phyloP scores from a whole-genome alignment of 345 rosid genomes.

The Turnera subulata region DNA sequence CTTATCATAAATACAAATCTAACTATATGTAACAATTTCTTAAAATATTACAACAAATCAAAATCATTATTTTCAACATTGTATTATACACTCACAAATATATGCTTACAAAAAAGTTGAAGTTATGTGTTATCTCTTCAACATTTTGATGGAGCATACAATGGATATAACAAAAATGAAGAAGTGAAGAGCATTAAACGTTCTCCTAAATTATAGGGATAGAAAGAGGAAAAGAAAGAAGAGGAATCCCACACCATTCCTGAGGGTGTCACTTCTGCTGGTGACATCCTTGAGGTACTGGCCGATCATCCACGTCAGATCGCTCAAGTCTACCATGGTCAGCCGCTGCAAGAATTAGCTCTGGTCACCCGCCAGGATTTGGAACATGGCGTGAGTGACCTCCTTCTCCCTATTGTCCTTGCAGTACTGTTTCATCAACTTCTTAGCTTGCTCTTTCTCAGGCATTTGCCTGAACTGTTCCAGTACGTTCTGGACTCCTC shows the following conservation, averaged over 20 bases:
- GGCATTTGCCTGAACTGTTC: constrained; percentile 34
- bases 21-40: no score
- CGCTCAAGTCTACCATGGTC: constrained; percentile 36
- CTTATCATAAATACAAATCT: no score
- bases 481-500: constrained; percentile 29
- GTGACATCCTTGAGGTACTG: constrained; percentile 21
- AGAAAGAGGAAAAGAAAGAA: neutral
- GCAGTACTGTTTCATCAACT: constrained; percentile 35
- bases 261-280: constrained; percentile 1
- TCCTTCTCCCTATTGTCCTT: constrained; percentile 42
- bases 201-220: no score
- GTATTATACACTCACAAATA: no score
- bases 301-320: constrained; percentile 34
- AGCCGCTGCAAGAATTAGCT: constrained; percentile 7
- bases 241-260: neutral
- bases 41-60: no score
- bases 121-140: no score
- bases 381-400: constrained; percentile 29
- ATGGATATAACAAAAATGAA: no score
- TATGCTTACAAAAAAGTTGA: no score
- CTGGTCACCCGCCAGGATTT: constrained; percentile 18
- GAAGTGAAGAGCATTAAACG: no score
- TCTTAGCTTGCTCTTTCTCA: constrained; percentile 41
- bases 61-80: no score
- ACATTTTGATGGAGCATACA: no score